Evolutionary conservation across 192 early-diverging fungal genomes (phyloP).

Genomic region (Coemansia sp.): DNA sequence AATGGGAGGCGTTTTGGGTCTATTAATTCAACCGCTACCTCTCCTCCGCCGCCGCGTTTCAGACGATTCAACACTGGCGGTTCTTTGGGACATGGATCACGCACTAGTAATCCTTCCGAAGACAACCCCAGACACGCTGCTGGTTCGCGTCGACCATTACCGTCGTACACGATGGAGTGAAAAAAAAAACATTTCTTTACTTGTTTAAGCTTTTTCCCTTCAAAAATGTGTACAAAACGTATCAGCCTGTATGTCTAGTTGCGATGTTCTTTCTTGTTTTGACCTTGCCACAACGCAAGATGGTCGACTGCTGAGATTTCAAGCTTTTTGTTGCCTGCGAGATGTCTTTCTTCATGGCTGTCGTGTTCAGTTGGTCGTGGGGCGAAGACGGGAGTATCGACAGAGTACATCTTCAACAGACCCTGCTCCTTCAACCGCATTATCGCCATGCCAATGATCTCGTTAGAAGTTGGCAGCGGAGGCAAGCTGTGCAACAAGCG

Average conservation of each 20-base stretch:
- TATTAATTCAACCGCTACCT: neutral
- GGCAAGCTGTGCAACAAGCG: constrained; percentile 15
- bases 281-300: constrained; percentile 22
- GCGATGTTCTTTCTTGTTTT: neutral
- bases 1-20: neutral
- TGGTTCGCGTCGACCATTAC: neutral
- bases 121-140: neutral
- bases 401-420: constrained; percentile 36
- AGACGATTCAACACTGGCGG: neutral
- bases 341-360: neutral
- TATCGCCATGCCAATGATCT: constrained; percentile 32
- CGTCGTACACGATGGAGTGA: constrained; percentile 1
- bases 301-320: constrained; percentile 28
- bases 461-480: constrained; percentile 12
- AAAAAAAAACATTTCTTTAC: neutral
- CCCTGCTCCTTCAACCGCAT: constrained; percentile 38
- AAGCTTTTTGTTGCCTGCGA: constrained; percentile 22
- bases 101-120: neutral
- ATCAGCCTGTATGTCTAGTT: neutral
- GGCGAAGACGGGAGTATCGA: constrained; percentile 28
- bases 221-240: neutral
- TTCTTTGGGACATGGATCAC: neutral
- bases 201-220: neutral
- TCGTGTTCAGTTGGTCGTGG: constrained; percentile 5
- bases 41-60: neutral